These are phyloP conservation scores for Zygosaccharomyces pseudobailii DNA, from an alignment of 1,139 yeast genomes.

Conservation along the genomic window DNA sequence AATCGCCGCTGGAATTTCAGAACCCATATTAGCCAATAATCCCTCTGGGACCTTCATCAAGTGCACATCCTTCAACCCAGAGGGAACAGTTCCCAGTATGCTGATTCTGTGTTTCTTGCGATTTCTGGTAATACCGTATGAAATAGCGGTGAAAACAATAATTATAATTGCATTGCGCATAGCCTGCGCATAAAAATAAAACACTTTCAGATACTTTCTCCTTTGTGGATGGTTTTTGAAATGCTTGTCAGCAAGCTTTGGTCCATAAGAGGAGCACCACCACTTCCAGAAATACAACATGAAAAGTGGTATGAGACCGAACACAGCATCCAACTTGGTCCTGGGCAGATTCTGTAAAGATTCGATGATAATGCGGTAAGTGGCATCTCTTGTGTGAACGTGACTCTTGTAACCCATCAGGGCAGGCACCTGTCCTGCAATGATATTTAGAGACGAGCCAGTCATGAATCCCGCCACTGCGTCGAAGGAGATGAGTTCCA, in stretches of 20 bases:
- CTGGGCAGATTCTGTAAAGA: conserved; percentile 66
- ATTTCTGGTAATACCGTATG: conserved; percentile 55
- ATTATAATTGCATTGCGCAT: conserved; percentile 79
- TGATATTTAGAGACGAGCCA: conserved; percentile 83
- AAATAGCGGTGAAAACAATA: conserved; percentile 68
- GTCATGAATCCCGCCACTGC: conserved; percentile 95
- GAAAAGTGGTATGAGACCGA: conserved; percentile 72
- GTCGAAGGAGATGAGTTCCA: conserved; percentile 85
- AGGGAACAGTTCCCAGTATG: conserved; percentile 72
- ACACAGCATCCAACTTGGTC: conserved; percentile 77
- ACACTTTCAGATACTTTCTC: conserved; percentile 39
- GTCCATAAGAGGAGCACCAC: conserved; percentile 49
- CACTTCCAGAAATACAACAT: conserved; percentile 66
- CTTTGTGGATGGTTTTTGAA: conserved; percentile 27
- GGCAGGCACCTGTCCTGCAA: conserved; percentile 80
- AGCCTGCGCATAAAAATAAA: conserved; percentile 61
- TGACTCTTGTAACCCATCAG: conserved; percentile 66
- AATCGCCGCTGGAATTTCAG: conserved; percentile 80
- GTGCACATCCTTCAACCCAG: conserved; percentile 76
- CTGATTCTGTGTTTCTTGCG: conserved; percentile 41
- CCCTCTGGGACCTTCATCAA: conserved; percentile 61
- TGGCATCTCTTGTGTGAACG: conserved; percentile 69
- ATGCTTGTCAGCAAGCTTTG: conserved; percentile 47
- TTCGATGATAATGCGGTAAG: conserved; percentile 66
- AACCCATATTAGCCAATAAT: conserved; percentile 55